Base-by-base conservation (phyloP, 1,139 yeast species). In the Candida sp. region DNA sequence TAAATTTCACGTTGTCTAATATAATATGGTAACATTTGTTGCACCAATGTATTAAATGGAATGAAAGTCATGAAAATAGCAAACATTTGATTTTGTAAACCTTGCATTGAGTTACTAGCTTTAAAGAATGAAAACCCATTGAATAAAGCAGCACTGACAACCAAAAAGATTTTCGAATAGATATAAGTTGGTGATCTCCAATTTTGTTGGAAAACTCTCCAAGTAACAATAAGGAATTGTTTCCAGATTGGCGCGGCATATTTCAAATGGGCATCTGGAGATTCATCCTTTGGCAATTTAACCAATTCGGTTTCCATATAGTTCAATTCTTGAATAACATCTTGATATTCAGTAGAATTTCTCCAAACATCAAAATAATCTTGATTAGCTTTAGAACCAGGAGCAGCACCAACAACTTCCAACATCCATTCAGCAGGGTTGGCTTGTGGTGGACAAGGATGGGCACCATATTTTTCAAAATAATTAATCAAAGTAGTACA, bases 401-500 rank as follows among this genome's bases (percentile, higher is more conserved):
- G 70, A 29, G 65, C 66, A 35, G 66, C 68, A 37, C 72, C 73
- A 47, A 81, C 80, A 27, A 76, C 77, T 49, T 80, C 78, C 51
- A 79, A 62, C 58, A 79, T 77, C 65, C 80, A 79, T 57, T 79
- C 84, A 8, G 83, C 82, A 3, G 82, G 82, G 47, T 80, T 64
- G 60, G 84, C 63, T 51, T 60, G 52, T 42, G 51, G 49, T 15
- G 71, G 70, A 64, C 85, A 81, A 46, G 68, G 54, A 34, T 55
- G 58, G 37, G 69, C 68, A 11, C 84, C 84, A 47, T 81, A 67
- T 51, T 71, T 69, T 58, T 80, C 86, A 52, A 83, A 82, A 55
- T 83, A 83, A 36, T 64, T 55, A 42, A 77, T 64, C 55, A 83
- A 61, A 3, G 79, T 68, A 9, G 55, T 41, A 45, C 85, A 80